These are phyloP conservation scores for Thuja plicata DNA, from an alignment of 83 land plant species.

Conservation along the genomic window DNA sequence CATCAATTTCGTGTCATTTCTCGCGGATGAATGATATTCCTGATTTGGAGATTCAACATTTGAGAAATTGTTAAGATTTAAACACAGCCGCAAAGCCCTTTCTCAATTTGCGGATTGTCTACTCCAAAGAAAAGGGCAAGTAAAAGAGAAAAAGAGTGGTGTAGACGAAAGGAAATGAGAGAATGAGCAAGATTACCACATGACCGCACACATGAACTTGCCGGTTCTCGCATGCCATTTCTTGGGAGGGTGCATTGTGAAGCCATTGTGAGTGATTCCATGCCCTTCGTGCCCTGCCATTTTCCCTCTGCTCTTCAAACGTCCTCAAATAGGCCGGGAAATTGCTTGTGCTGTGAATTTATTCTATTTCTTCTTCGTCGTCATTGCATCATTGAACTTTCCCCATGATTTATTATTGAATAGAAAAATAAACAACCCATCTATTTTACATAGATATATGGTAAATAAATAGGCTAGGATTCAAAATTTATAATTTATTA, in stretches of 20 bases:
- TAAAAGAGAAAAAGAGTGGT: not conserved
- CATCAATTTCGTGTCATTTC: too few relatives aligned
- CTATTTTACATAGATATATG: too few relatives aligned
- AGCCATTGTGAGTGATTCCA: conserved; percentile 59
- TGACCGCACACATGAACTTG: conserved; percentile 79
- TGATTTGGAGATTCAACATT: not conserved
- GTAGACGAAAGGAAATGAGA: not conserved
- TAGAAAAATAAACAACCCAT: too few relatives aligned
- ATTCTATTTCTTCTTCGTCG: too few relatives aligned
- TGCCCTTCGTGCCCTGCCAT: conserved; percentile 33
- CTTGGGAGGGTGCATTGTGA: conserved; percentile 60
- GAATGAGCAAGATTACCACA: conserved; percentile 50
- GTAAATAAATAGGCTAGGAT: too few relatives aligned
- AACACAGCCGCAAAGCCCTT: too few relatives aligned
- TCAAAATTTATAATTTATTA: too few relatives aligned
- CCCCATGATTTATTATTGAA: too few relatives aligned
- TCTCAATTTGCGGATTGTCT: too few relatives aligned
- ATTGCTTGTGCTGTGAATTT: not conserved
- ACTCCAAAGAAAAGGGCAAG: not conserved
- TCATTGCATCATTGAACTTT: too few relatives aligned
- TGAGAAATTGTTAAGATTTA: not conserved
- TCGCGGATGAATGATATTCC: not conserved
- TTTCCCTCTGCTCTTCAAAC: conserved; percentile 9
- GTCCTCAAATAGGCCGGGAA: not conserved
- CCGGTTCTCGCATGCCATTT: conserved; percentile 79